Evolutionary conservation across 2,329 filamentous ascomycete genomes (phyloP), one percentile per base, ranked within the genome.

Genomic region (Sclerotinia minor): DNA sequence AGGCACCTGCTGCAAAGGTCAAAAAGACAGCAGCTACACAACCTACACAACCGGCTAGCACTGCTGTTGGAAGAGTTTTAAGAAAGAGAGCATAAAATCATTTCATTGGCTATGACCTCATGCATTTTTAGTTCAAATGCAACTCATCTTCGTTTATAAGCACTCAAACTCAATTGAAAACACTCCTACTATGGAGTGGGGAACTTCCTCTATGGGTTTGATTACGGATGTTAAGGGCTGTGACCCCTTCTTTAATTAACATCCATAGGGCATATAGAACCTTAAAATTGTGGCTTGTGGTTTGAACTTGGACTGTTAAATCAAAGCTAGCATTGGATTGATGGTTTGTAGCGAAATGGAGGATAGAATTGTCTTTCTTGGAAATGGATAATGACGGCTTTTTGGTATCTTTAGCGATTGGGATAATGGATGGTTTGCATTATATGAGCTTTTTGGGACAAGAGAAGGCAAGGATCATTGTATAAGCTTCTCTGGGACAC

Each of bases 11-110:
- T 3, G 44, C 44, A 49, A 60, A 17, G 35, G 21, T 60, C 7
- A 87, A 84, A 76, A 84, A 82, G 74, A 83, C 83, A 1, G 81
- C 84, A 5, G 84, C 85, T 72, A 82, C 82, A 68, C 73, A 80
- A 17, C 76, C 79, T 21, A 76, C 80, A 15, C 77, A 81, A 7
- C 72, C 81, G 24, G 76, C 80, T 24, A 73, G 80, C n/a, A 79
- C 81, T 26, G 49, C 73, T 26, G 71, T 69, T 26, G 73, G 72
- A n/a, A 72, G 76, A 69, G 74, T 76, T 19, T 70, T 77, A 53
- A 73, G 76, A 60, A 77, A 77, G 69, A 73, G 76, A 59, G 47
- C 32, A 26, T 67, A 35, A 67, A 19, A 38, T 17, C 32, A 29
- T 35, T 59, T 59, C 8, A 32, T n/a, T 29, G 26, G 5, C 19